Conservation (phyloP, 1,139 yeast species). For the Lodderomyces pseudojiufengensis region DNA sequence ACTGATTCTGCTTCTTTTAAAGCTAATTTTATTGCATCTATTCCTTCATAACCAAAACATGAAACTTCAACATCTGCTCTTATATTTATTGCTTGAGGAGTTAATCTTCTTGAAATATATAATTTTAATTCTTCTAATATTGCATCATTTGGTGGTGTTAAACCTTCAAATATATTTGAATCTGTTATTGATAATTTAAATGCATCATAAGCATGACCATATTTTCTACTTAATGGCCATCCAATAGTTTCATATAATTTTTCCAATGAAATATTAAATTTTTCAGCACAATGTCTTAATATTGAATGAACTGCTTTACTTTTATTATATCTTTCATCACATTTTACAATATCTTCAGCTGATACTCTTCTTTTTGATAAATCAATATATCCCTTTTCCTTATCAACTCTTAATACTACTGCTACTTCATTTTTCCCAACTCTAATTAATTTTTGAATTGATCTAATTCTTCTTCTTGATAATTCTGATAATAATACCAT, state of each 20-base stretch:
- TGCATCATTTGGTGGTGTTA: constrained; percentile 68
- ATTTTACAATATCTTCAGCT: constrained; percentile 94
- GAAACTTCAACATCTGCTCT: constrained; percentile 98
- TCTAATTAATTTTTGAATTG: constrained; percentile 94
- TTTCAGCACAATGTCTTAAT: constrained; percentile 97
- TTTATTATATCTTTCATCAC: constrained; percentile 97
- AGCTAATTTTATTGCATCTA: constrained; percentile 92
- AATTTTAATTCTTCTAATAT: constrained; percentile 76
- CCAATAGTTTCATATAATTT: constrained; percentile 83
- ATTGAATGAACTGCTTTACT: constrained; percentile 97
- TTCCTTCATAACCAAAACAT: constrained; percentile 96
- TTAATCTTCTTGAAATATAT: constrained; percentile 87
- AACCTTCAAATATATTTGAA: constrained; percentile 78
- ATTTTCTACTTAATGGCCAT: constrained; percentile 95
- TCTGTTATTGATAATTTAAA: constrained; percentile 94
- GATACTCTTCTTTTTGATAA: constrained; percentile 96
- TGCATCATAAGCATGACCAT: constrained; percentile 97
- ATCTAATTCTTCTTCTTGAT: constrained; percentile 97
- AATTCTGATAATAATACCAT: constrained; percentile 95
- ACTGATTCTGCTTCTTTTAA: constrained; percentile 81
- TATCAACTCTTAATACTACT: constrained; percentile 97
- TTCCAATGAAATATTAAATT: constrained; percentile 84
- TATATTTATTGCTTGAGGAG: constrained; percentile 96
- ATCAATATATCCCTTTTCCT: constrained; percentile 97
- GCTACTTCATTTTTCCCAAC: constrained; percentile 99